A percentile compares a stretch with the other conserved stretches of the same genome.
These are phyloP conservation scores for Rhododendron ovatum DNA, from an alignment of 148 eudicot genomes.

Conservation along the genomic window DNA sequence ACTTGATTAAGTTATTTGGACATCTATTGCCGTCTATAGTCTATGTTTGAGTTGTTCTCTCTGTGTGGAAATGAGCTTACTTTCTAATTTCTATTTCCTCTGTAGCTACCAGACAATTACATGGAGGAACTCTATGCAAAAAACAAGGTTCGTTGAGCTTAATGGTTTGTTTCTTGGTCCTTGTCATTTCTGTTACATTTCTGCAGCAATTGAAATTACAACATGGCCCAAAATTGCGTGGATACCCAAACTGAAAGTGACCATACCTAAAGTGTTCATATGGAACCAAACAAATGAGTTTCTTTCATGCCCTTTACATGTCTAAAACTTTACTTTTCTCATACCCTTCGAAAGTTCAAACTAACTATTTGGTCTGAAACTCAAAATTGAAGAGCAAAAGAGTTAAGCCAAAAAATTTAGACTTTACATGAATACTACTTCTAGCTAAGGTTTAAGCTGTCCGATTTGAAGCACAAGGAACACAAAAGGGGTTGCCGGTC, in stretches of 20 bases:
- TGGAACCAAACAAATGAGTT: not conserved
- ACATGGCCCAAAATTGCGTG: not conserved
- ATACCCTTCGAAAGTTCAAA: too few relatives aligned
- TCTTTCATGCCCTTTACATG: not conserved
- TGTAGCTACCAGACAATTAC: conserved; percentile 55
- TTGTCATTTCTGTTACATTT: not conserved
- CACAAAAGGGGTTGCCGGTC: too few relatives aligned
- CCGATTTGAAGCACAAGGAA: too few relatives aligned
- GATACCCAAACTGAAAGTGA: not conserved
- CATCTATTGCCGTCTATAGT: not conserved
- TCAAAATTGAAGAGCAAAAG: too few relatives aligned
- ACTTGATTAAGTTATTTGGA: not conserved
- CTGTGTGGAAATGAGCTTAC: not conserved
- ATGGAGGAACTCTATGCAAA: conserved; percentile 72
- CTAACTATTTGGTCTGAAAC: too few relatives aligned
- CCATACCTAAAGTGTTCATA: not conserved
- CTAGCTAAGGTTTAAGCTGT: too few relatives aligned
- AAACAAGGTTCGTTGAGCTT: conserved; percentile 59
- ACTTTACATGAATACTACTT: too few relatives aligned
- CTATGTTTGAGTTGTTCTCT: not conserved
- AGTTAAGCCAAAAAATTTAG: too few relatives aligned
- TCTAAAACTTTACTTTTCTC: too few relatives aligned
- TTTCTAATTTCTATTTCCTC: not conserved
- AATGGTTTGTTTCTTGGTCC: conserved; percentile 1
- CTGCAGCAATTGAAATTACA: conserved; percentile 3